Conservation (phyloP, 305 asterid species). For the Fraxinus sp. region DNA sequence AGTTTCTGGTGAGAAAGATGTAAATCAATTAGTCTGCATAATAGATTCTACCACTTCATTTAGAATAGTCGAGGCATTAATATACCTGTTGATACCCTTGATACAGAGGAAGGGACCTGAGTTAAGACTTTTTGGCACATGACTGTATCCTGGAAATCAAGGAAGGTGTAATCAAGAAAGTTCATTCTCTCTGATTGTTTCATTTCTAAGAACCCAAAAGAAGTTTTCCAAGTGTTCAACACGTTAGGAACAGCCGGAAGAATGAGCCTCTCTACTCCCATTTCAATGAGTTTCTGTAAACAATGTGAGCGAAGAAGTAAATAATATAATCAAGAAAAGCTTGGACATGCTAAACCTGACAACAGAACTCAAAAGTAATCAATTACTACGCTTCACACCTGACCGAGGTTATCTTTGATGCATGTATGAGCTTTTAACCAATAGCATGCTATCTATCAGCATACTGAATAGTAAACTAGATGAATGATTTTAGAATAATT, state of each 20-base stretch:
- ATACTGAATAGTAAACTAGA: not conserved
- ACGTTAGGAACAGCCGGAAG: conserved; percentile 75
- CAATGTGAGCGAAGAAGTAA: not conserved
- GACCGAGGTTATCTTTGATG: not conserved
- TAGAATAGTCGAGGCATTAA: conserved; percentile 14
- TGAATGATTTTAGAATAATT: not conserved
- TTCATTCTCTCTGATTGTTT: conserved; percentile 52
- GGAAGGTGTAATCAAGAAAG: conserved; percentile 57
- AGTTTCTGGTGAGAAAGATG: conserved; percentile 40
- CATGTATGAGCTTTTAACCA: conserved; percentile 1
- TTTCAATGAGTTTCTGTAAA: conserved; percentile 56
- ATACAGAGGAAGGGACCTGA: conserved; percentile 24
- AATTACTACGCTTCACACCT: not conserved
- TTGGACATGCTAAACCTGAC: not conserved
- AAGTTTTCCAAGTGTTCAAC: conserved; percentile 66
- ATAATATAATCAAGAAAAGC: not conserved
- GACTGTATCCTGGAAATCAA: conserved; percentile 71
- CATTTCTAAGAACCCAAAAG: conserved; percentile 80
- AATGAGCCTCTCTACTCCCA: conserved; percentile 89
- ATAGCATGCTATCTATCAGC: not conserved
- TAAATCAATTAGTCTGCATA: conserved; percentile 15
- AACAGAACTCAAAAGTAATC: not conserved
- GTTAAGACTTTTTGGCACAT: conserved; percentile 71
- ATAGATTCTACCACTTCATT: conserved; percentile 2
- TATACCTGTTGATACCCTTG: conserved; percentile 49